Base-by-base conservation (phyloP, 306 rosid genomes). In the Corylus americana region DNA sequence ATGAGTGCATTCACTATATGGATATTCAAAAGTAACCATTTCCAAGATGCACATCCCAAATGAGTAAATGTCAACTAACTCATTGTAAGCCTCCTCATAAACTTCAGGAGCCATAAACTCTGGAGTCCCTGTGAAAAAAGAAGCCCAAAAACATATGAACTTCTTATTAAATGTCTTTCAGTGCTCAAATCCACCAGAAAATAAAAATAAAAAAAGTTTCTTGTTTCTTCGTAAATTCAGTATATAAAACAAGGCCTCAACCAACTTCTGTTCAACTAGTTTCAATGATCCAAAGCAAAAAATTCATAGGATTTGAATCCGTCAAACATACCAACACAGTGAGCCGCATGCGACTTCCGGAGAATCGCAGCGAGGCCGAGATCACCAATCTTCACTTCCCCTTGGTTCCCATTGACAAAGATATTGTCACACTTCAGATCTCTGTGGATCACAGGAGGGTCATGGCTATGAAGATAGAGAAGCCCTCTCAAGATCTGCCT, bases 61-160 rank as follows among this genome's bases (percentile, higher is more conserved):
- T 70, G 98, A 92, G 84, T 94, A 94, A 74, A 94, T 91, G 85
- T 94, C 98, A 76, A 94, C 97, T 73, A 94, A 84, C 87, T 94
- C 98, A 80, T 94, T 90, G 70, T 94, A 94, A 17, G 90, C 94
- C 85, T 92, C 98, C 85, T 91, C 89, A 76, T 94, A 94, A 14
- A 94, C 97, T 80, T 94, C 98, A 5, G 98, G 98, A 81, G 98
- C 98, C 98, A 94, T 94, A 89, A 94, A 94, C 75, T 94, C 98
- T 0, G 98, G 98, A 0, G 98, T 94, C 86, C 98, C 98, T 92
- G 87, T 59, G 3, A 74, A 79, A 77, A 14, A 49, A 59, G 37
- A 47, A 59, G 27, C 68, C 27, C 68, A 12, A 50, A 22, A 77
- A 55, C 73, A 76, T 27, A 75, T 83, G 64, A 85, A 74, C 62